These are phyloP conservation scores for Rhynchospora breviuscula DNA, from an alignment of 176 grass and related monocot species.

Conservation along the genomic window DNA sequence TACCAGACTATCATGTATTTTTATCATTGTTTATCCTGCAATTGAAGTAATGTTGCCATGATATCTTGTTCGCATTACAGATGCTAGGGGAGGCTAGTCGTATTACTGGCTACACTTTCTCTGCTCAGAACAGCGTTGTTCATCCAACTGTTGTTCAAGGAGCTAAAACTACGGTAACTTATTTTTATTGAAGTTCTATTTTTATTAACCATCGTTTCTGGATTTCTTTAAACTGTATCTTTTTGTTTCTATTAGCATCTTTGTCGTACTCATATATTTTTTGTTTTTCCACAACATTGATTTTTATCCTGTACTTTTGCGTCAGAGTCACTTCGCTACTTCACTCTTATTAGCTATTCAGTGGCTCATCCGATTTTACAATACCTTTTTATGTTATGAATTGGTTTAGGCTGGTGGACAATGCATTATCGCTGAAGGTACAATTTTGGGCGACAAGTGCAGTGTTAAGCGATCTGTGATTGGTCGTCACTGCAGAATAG, in stretches of 20 bases:
- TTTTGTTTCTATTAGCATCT: background rate
- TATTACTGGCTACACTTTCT: conserved; percentile 91
- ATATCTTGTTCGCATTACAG: conserved; percentile 29
- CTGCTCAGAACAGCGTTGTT: conserved; percentile 87
- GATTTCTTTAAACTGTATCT: background rate
- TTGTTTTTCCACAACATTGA: background rate
- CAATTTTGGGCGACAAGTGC: conserved; percentile 93
- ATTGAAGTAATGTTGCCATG: conserved; percentile 26
- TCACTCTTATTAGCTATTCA: background rate
- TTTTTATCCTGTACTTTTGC: background rate
- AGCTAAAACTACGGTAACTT: conserved; percentile 86
- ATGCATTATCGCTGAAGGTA: conserved; percentile 93
- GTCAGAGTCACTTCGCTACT: background rate
- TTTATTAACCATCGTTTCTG: background rate
- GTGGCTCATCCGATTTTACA: background rate
- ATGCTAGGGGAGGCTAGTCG: conserved; percentile 85
- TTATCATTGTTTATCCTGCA: background rate
- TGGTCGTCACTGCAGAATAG: conserved; percentile 93
- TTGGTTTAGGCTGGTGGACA: conserved; percentile 72
- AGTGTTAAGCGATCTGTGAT: conserved; percentile 96
- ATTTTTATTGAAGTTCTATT: background rate
- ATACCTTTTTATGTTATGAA: background rate
- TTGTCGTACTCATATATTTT: background rate
- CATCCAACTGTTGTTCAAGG: conserved; percentile 76
- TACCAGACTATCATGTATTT: background rate